Evolutionary conservation across 1,284 basidiomycete genomes (phyloP), one percentile per base, ranked within the genome.

Genomic region (Cerioporus squamosus): DNA sequence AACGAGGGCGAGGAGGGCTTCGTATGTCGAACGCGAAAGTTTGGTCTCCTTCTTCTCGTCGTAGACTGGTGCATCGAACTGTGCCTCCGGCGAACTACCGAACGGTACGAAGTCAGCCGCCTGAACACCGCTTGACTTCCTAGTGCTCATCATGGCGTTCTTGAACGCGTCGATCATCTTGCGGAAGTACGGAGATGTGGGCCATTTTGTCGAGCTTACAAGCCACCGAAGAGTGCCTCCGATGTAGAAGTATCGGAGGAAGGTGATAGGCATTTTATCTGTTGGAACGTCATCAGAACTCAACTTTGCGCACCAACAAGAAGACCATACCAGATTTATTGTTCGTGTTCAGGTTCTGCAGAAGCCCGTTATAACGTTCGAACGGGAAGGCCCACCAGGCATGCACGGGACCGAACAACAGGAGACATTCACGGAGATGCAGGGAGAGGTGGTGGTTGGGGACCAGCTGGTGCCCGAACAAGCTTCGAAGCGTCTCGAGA

Each of bases 371-470:
- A 26, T 57, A 63, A 9, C 64, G 54, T 33, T 67, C 66, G 33
- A 59, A 59, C 0, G 57, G 57, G 18, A 49, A 59, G 4, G 43
- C 47, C 52, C 57, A 59, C 73, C 73, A 77, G 2, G 68, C 63
- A 53, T 75, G 73, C 2, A 66, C 66, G 3, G 77, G 76, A 1
- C 77, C 76, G 62, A 74, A 77, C 0, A 63, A 29, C 8, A 51
- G 22, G 1, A 78, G 56, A 18, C 67, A 62, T 0, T 61, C 53
- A 0, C 63, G 58, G 51, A 74, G 69, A 54, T 79, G 77, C 5
- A 78, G 61, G 8, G 74, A 58, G 4, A 76, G 58, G 57, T 80
- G 78, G n/a, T 79, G 77, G 51, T 78, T 74, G 7, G 77, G 74
- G 2, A 65, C 63, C 22, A 79, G 64, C 0, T 51, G 40, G 4